Evolutionary conservation across 305 asterid genomes (phyloP).

Genomic region (Solanum aculeatissimum): DNA sequence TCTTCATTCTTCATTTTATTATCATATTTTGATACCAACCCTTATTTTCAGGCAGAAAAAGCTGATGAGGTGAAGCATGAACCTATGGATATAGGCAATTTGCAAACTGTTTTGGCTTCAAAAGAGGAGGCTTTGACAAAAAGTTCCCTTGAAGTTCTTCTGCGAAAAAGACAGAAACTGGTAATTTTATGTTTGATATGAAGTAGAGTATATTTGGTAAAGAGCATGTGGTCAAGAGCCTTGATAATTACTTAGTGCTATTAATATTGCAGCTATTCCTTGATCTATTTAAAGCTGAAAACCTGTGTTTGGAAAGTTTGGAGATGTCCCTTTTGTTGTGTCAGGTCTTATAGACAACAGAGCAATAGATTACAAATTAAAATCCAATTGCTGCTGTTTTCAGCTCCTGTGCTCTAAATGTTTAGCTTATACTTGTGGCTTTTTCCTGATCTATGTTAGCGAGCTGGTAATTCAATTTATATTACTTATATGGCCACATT

Average conservation of each 20-base stretch:
- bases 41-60: not conserved
- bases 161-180: slow-evolving; percentile 1
- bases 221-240: not conserved
- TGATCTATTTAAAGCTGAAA: not conserved
- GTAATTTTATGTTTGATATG: not conserved
- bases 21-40: not conserved
- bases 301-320: not conserved
- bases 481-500: not conserved
- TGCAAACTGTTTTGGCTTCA: not conserved
- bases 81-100: not conserved
- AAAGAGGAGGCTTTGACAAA: not conserved
- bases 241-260: not conserved
- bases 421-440: not conserved
- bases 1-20: not conserved
- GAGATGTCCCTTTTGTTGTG: not conserved
- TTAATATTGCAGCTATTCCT: not conserved
- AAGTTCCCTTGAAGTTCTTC: slow-evolving; percentile 2
- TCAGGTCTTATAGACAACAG: not conserved
- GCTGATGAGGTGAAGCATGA: not conserved
- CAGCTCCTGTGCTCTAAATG: not conserved
- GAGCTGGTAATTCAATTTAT: not conserved
- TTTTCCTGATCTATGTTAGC: not conserved
- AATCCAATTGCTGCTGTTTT: not conserved
- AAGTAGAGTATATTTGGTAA: not conserved
- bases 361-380: not conserved